Percentiles rank a stretch among this genome's conserved stretches.
These are phyloP conservation scores for Rostrohypoxylon terebratum DNA, from an alignment of 495 filamentous ascomycete species.

Conservation along the genomic window DNA sequence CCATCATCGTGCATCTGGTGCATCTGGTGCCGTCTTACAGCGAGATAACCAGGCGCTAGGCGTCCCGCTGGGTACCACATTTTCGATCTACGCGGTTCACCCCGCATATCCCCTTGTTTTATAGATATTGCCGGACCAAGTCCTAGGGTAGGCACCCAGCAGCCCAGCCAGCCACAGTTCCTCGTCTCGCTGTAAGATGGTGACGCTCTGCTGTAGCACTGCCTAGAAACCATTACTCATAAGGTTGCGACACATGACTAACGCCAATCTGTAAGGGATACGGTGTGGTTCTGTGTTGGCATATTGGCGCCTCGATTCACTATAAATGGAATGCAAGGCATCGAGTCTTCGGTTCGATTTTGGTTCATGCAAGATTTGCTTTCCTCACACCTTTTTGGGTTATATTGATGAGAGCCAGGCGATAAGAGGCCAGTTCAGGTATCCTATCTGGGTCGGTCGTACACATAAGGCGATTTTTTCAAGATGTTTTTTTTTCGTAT, in stretches of 20 bases:
- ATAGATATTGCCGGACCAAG: slow-evolving; percentile 12
- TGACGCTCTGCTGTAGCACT: slow-evolving; percentile 22
- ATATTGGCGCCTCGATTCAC: background rate
- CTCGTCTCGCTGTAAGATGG: slow-evolving; percentile 7
- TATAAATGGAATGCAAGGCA: background rate
- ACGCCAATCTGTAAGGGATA: background rate
- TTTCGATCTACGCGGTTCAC: slow-evolving; percentile 31
- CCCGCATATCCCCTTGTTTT: slow-evolving; percentile 28
- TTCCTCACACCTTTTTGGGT: background rate
- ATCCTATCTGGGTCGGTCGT: background rate
- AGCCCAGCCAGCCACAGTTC: background rate
- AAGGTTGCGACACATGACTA: slow-evolving; percentile 33
- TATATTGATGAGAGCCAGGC: background rate
- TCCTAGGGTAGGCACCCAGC: too few relatives aligned
- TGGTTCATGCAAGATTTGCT: background rate
- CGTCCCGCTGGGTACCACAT: slow-evolving; percentile 22
- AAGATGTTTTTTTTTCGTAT: background rate
- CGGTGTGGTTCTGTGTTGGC: background rate
- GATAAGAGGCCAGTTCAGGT: background rate
- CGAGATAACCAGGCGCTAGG: slow-evolving; percentile 15
- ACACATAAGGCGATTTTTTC: background rate
- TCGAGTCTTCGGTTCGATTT: background rate
- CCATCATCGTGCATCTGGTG: slow-evolving; percentile 30
- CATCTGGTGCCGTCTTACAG: background rate
- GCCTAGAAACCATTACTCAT: slow-evolving; percentile 31